Base-by-base conservation (phyloP, 2,329 filamentous ascomycete species). In the Corinectria fuckeliana region DNA sequence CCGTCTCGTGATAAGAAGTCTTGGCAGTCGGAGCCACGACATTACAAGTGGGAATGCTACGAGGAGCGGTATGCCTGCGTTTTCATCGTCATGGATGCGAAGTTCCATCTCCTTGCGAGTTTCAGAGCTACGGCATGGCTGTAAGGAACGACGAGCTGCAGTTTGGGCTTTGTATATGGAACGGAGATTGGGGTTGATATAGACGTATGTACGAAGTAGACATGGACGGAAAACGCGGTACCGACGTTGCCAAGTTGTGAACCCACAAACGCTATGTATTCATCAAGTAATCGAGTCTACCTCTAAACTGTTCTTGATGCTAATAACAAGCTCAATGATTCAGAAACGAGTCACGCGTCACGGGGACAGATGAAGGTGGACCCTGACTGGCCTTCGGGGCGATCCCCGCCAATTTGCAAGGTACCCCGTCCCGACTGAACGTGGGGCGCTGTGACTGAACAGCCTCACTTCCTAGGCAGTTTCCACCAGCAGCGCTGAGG, bases 341-440 rank as follows among this genome's bases (percentile, higher is more conserved):
- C 38, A 18, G 11, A 44, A 28, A 32, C 18, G 16, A n/a, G 51
- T 55, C 51, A 54, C 21, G n/a, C 14, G 42, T 14, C 51, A 23
- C 16, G 25, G n/a, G 42, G 26, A 49, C 26, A 54, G 50, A 58
- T 58, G n/a, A 36, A 18, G 26, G 26, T 58, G 36, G 50, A 53
- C 21, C 39, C 39, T 21, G 13, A 21, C 39, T 20, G 20, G 30
- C 25, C 25, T 42, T 32, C 39, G 36, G 50, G 50, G 39, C 25
- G 18, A 53, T 44, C 30, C 32, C 51, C 51, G 48, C 51, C 32
- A 6, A 25, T 28, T 38, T 45, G 6, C 34, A 25, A 49, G 42
- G 42, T 13, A 21, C 50, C 38, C n/a, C 39, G 28, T 44, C 38
- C 10, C 10, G n/a, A 36, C 21, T n/a, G 6, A 42, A 13, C 13